Conservation (phyloP, 2,329 filamentous ascomycete species). For the Dactylellina haptotyla region DNA sequence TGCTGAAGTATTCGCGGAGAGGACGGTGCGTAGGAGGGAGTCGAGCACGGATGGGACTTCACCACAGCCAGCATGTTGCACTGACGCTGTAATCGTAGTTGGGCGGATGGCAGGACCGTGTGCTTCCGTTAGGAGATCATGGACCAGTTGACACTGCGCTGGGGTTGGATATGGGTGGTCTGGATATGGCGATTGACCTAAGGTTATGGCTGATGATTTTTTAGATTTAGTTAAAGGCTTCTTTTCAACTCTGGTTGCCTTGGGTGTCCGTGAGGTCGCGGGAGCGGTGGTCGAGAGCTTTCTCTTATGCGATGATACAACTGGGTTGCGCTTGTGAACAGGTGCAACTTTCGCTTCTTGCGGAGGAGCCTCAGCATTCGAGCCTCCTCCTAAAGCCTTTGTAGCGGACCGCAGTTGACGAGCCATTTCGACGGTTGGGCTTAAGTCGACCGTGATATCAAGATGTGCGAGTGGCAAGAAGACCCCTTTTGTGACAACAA, state of each 20-base stretch:
- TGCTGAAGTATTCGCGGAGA: slow-evolving; percentile 68
- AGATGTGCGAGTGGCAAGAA: background rate
- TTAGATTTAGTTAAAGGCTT: slow-evolving; percentile 62
- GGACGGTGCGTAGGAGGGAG: slow-evolving; percentile 66
- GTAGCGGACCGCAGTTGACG: slow-evolving; percentile 30
- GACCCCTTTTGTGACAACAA: background rate
- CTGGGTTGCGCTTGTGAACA: slow-evolving; percentile 59
- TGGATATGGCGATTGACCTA: slow-evolving; percentile 71
- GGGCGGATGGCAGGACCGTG: slow-evolving; percentile 75
- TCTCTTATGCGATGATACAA: slow-evolving; percentile 65
- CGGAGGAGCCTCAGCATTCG: background rate
- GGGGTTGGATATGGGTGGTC: slow-evolving; percentile 72
- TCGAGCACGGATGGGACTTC: slow-evolving; percentile 67
- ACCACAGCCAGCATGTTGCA: slow-evolving; percentile 74
- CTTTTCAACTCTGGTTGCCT: slow-evolving; percentile 58
- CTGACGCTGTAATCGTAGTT: slow-evolving; percentile 73
- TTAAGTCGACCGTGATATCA: background rate
- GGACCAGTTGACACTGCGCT: slow-evolving; percentile 76
- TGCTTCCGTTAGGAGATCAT: slow-evolving; percentile 70
- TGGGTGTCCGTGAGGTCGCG: slow-evolving; percentile 64
- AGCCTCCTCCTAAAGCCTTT: background rate
- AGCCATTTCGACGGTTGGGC: slow-evolving; percentile 13
- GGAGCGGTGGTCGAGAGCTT: background rate
- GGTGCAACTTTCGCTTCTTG: slow-evolving; percentile 54
- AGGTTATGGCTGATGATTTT: slow-evolving; percentile 57